Evolutionary conservation across 306 rosid species (phyloP), one percentile per base, ranked within the genome.

Genomic region (Mucuna pruriens): DNA sequence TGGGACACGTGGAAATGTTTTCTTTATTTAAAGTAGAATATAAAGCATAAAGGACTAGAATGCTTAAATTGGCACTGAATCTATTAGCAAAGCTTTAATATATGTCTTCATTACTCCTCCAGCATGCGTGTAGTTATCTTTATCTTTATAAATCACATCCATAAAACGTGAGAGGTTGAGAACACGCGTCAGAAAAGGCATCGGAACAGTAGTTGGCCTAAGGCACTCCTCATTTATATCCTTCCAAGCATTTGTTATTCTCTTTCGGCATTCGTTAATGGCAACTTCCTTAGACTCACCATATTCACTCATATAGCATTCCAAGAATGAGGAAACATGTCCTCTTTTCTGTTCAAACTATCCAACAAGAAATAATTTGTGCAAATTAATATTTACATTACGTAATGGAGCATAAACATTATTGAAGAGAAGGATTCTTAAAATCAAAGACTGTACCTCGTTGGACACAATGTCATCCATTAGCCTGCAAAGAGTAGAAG

Each of bases 381-480:
- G 6, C 9, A 52, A 8, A 48, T 48, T 11, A 15, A 26, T 2
- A 19, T 34, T 34, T 26, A 25, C 1, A 11, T 20, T 22, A 60
- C 15, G n/a, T 33, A 20, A 63, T 16, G 20, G 8, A 63, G 7
- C 3, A 19, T 2, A 55, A 3, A 31, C 0, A 26, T n/a, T 0
- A 15, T 46, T 12, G 5, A 71, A 48, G 9, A 3, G 2, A 25
- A 8, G 45, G 45, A 71, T 71, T 72, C 17, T 16, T 31, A 71
- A 7, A 54, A 22, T 7, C 20, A 9, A 19, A 0, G 4, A 55
- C 2, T 11, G 9, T 85, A 84, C 90, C 85, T 86, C 73, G 10
- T 65, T 78, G 20, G 89, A 73, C 3, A 75, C 86, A 2, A 86
- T 83, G 70, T 89, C 92, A 19, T 86, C 85, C 90, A 82, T 86